phyloP scores from a whole-genome alignment of 106 monocot species.

The Dendrobium chrysotoxum region DNA sequence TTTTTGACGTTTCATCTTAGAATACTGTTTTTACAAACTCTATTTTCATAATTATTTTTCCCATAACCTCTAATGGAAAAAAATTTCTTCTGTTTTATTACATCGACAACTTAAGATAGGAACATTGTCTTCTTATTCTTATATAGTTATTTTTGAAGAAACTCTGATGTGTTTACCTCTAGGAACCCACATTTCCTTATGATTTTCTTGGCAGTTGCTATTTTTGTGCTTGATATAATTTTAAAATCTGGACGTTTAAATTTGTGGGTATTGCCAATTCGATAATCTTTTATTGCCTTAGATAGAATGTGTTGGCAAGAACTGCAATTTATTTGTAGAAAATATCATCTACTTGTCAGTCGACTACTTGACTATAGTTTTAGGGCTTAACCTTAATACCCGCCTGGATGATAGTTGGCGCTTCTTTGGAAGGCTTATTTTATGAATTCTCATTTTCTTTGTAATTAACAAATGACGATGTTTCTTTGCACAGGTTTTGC shows the following conservation, averaged over 20 bases:
- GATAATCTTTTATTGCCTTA: not conserved
- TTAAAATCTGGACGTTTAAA: not conserved
- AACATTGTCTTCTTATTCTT: not conserved
- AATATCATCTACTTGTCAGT: not conserved
- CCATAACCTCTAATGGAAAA: not conserved
- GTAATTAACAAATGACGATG: not conserved
- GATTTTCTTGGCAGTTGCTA: not conserved
- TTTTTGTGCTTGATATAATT: not conserved
- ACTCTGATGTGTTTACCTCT: not conserved
- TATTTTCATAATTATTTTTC: not conserved
- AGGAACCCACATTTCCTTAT: not conserved
- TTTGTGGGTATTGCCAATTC: not conserved
- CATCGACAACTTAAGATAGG: not conserved
- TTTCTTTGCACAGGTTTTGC: constrained; percentile 65
- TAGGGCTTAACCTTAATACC: not conserved
- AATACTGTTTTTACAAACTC: no score
- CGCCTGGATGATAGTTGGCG: not conserved
- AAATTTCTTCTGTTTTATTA: not conserved
- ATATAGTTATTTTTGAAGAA: not conserved
- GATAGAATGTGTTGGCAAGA: not conserved
- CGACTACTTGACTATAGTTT: not conserved
- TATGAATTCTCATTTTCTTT: not conserved
- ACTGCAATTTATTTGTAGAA: not conserved
- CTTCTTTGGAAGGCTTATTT: not conserved
- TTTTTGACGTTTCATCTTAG: no score